Percentiles rank a stretch among this genome's conserved stretches.
These are phyloP conservation scores for Colletotrichum incanum DNA, from an alignment of 2,329 filamentous ascomycete species.

Conservation along the genomic window DNA sequence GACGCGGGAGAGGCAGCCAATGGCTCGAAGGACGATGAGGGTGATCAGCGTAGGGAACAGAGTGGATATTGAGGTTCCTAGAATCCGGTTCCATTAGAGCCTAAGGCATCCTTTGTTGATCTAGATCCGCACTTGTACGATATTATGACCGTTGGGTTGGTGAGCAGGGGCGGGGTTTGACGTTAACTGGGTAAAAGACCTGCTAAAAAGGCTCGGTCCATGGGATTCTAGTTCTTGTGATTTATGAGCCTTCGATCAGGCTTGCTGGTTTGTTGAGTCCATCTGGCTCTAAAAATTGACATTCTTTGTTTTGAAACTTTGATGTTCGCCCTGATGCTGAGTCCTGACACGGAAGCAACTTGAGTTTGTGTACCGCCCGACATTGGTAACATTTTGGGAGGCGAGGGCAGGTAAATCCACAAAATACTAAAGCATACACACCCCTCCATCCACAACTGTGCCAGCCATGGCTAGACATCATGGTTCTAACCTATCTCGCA, in stretches of 20 bases:
- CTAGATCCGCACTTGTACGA: neutral
- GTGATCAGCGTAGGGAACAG: constrained; percentile 65
- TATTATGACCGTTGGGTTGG: neutral
- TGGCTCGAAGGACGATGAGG: constrained; percentile 52
- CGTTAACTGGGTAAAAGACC: neutral
- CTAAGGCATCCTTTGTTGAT: neutral
- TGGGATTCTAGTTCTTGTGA: neutral
- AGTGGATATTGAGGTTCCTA: constrained; percentile 62
- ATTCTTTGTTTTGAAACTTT: neutral
- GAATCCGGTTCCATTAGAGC: neutral
- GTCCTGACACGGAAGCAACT: neutral
- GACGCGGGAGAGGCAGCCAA: constrained; percentile 71
- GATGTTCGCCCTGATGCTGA: too few species aligned
- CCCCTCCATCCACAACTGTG: constrained; percentile 9
- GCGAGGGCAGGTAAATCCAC: neutral
- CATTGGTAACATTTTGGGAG: too few species aligned
- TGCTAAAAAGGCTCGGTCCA: neutral
- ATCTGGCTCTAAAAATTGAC: neutral
- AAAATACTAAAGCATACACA: neutral
- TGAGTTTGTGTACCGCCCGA: neutral
- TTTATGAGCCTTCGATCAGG: neutral
- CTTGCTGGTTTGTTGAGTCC: neutral
- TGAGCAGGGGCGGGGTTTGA: neutral
- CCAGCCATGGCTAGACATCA: constrained; percentile 2
- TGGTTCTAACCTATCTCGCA: neutral